Evolutionary conservation across 768 basidiomycete genomes (phyloP).

Genomic region (Termitomyces sp.): DNA sequence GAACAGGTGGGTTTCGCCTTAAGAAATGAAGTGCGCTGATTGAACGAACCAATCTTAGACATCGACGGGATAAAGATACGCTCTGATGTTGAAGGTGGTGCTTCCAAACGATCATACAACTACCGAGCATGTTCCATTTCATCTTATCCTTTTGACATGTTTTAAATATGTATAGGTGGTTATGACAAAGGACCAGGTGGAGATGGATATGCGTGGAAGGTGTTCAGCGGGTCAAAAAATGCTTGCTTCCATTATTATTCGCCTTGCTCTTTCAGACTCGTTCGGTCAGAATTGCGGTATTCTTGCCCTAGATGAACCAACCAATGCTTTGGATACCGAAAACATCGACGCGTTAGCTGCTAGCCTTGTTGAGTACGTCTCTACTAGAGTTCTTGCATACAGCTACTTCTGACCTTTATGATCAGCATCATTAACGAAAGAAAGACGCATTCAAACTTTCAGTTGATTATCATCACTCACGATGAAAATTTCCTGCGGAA

Average conservation of each 20-base stretch:
- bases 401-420: constrained; percentile 2
- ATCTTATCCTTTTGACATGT: constrained; percentile 2
- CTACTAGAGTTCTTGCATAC: not conserved
- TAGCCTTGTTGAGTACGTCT: constrained; percentile 83
- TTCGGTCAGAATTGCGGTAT: constrained; percentile 98
- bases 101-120: constrained; percentile 92
- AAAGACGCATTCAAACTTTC: constrained; percentile 86
- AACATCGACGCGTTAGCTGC: constrained; percentile 93
- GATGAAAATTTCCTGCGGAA: constrained; percentile 93
- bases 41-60: constrained; percentile 52
- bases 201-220: constrained; percentile 99
- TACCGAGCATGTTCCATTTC: constrained; percentile 61
- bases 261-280: constrained; percentile 93
- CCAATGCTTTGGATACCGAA: constrained; percentile 93
- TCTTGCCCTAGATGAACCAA: constrained; percentile 95
- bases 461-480: constrained; percentile 95
- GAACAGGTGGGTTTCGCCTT: constrained; percentile 67
- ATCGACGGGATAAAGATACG: constrained; percentile 96
- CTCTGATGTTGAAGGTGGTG: constrained; percentile 88
- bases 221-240: constrained; percentile 99
- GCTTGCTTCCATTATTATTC: constrained; percentile 95
- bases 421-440: constrained; percentile 90
- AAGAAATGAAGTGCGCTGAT: not conserved
- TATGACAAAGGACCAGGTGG: constrained; percentile 98
- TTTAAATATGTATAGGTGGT: constrained; percentile 61